Evolutionary conservation across 2,329 filamentous ascomycete genomes (phyloP).

Genomic region (Xylariaceae sp.): DNA sequence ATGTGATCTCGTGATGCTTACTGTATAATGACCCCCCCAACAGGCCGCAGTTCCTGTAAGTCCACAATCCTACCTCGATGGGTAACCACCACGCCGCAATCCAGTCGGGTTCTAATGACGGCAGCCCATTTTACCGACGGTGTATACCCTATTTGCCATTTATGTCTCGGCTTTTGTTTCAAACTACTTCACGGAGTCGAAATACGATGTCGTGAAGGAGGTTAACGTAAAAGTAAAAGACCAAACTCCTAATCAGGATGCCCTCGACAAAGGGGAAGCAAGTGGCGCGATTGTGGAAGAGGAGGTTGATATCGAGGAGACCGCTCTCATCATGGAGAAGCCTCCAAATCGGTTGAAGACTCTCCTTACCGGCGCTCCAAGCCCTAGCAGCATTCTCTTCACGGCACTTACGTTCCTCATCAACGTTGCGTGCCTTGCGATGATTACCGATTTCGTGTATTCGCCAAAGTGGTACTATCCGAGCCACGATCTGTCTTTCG

Average conservation of each 20-base stretch:
- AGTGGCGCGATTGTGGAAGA: conserved; percentile 38
- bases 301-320: conserved; percentile 59
- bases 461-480: conserved; percentile 65
- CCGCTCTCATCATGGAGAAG: conserved; percentile 53
- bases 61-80: conserved; percentile 4
- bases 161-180: conserved; percentile 60
- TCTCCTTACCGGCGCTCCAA: conserved; percentile 71
- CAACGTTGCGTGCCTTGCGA: conserved; percentile 63
- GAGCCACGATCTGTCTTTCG: conserved; percentile 73
- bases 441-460: conserved; percentile 74
- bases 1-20: conserved; percentile 18
- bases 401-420: conserved; percentile 65
- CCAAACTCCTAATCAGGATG: conserved; percentile 37
- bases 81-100: conserved; percentile 3
- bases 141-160: conserved; percentile 59
- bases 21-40: background rate
- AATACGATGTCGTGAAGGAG: conserved; percentile 55
- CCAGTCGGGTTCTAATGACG: conserved; percentile 14
- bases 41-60: conserved; percentile 32
- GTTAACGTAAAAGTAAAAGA: conserved; percentile 52
- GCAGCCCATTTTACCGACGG: conserved; percentile 32
- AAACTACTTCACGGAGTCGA: conserved; percentile 51
- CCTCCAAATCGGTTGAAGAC: conserved; percentile 55
- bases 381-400: conserved; percentile 58
- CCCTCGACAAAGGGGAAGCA: conserved; percentile 30